A percentile compares a stretch with the other conserved stretches of the same genome.
Evolutionary conservation across 768 basidiomycete genomes (phyloP).

Genomic region (Russula abietina): DNA sequence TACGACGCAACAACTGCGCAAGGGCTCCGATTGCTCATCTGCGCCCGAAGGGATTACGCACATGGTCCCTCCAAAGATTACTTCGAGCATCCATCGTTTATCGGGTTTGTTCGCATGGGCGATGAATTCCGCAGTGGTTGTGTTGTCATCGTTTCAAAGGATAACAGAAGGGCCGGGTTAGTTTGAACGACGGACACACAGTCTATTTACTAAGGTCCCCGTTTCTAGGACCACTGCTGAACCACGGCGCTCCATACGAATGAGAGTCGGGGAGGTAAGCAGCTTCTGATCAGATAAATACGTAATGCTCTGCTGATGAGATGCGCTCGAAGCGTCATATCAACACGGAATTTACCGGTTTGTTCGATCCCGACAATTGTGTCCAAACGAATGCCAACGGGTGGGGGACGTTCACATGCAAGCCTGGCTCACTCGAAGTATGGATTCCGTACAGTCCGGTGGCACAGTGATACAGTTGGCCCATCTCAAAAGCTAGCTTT

Average conservation of each 20-base stretch:
- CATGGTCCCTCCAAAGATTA: constrained; percentile 63
- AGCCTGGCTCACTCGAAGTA: constrained; percentile 49
- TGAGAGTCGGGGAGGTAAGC: constrained; percentile 61
- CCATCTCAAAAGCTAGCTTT: background rate
- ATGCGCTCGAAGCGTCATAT: constrained; percentile 28
- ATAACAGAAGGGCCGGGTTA: constrained; percentile 22
- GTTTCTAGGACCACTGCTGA: background rate
- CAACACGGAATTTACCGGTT: constrained; percentile 40
- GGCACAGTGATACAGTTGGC: background rate
- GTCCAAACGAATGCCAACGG: constrained; percentile 48
- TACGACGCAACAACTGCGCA: constrained; percentile 48
- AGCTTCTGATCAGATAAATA: constrained; percentile 29
- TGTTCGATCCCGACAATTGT: constrained; percentile 42
- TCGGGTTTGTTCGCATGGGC: constrained; percentile 73
- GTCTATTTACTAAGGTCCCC: background rate
- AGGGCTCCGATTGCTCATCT: constrained; percentile 50
- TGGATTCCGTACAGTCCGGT: constrained; percentile 38
- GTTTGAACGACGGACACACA: constrained; percentile 8
- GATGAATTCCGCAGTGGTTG: constrained; percentile 51
- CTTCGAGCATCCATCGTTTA: constrained; percentile 50
- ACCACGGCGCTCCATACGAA: constrained; percentile 44
- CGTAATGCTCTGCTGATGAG: constrained; percentile 30
- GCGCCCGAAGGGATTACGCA: constrained; percentile 58
- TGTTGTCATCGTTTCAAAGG: constrained; percentile 65
- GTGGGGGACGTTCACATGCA: constrained; percentile 62